Evolutionary conservation across 805 yeast genomes (phyloP).

Genomic region (Sungouiozyma intestinalis): DNA sequence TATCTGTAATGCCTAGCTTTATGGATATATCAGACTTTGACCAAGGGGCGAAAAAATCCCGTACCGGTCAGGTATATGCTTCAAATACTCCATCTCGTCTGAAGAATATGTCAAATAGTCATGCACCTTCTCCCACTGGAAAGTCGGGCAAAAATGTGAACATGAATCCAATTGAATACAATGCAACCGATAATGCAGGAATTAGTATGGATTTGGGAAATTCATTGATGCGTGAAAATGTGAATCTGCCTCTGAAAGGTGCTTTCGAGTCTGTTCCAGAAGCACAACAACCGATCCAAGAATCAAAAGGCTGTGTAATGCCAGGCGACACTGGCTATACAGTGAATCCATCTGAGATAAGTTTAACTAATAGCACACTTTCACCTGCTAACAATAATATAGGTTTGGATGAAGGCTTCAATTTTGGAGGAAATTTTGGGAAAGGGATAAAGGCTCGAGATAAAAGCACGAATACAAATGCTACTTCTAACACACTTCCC

Average conservation of each 20-base stretch:
- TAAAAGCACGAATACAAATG: background rate
- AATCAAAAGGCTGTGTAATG: background rate
- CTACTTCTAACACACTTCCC: background rate
- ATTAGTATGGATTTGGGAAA: background rate
- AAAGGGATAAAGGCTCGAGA: background rate
- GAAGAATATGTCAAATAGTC: background rate
- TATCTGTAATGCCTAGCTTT: constrained; percentile 33
- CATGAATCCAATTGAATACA: background rate
- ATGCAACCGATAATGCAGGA: background rate
- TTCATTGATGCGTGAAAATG: background rate
- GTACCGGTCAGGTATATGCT: background rate
- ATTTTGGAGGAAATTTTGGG: background rate
- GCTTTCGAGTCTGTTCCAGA: background rate
- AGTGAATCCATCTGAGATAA: background rate
- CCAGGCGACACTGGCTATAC: background rate
- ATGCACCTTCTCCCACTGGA: background rate
- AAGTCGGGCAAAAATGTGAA: background rate
- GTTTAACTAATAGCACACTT: background rate
- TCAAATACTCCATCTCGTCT: background rate
- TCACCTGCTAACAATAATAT: background rate
- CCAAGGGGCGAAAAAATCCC: background rate
- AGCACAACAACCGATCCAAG: background rate
- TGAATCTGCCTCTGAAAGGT: background rate
- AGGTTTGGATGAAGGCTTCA: background rate
- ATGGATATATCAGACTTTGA: constrained; percentile 28